phyloP scores from a whole-genome alignment of 83 land plant genomes.

The Picea engelmannii region DNA sequence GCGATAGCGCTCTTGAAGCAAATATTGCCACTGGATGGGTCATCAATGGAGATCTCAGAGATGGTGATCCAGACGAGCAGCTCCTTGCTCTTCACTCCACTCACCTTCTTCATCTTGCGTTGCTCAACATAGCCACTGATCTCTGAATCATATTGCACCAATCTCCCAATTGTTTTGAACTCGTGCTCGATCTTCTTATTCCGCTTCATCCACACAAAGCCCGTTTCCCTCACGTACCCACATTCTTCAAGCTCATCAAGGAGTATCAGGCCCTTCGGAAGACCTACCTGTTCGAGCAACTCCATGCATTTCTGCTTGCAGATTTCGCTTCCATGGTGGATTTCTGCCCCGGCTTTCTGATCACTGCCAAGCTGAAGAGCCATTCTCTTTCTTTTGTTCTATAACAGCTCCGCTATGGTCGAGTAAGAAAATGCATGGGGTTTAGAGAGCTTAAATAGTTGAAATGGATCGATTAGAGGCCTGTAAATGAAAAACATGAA shows the following conservation, averaged over 20 bases:
- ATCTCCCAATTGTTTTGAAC: constrained; percentile 51
- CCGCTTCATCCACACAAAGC: constrained; percentile 75
- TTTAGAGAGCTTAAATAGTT: too few species aligned
- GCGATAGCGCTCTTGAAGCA: constrained; percentile 41
- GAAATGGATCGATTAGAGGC: too few species aligned
- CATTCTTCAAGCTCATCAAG: constrained; percentile 58
- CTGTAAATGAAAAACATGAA: too few species aligned
- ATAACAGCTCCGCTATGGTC: too few species aligned
- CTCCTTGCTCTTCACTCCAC: constrained; percentile 80
- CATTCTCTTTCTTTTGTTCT: too few species aligned
- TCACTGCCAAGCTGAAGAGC: too few species aligned
- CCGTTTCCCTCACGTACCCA: constrained; percentile 58
- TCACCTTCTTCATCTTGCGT: constrained; percentile 56
- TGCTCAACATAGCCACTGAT: constrained; percentile 54
- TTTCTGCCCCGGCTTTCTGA: constrained; percentile 30
- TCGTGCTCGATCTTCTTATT: constrained; percentile 59
- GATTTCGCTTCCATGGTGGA: constrained; percentile 39
- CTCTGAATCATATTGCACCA: constrained; percentile 45
- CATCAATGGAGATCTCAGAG: constrained; percentile 48
- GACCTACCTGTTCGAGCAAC: constrained; percentile 36
- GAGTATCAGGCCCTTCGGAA: constrained; percentile 72
- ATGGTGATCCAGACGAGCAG: constrained; percentile 63
- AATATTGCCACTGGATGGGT: constrained; percentile 20
- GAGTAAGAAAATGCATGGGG: too few species aligned
- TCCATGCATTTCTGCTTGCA: constrained; percentile 34